Conservation (phyloP, 2,329 filamentous ascomycete genomes). For the Xylaria sp. region DNA sequence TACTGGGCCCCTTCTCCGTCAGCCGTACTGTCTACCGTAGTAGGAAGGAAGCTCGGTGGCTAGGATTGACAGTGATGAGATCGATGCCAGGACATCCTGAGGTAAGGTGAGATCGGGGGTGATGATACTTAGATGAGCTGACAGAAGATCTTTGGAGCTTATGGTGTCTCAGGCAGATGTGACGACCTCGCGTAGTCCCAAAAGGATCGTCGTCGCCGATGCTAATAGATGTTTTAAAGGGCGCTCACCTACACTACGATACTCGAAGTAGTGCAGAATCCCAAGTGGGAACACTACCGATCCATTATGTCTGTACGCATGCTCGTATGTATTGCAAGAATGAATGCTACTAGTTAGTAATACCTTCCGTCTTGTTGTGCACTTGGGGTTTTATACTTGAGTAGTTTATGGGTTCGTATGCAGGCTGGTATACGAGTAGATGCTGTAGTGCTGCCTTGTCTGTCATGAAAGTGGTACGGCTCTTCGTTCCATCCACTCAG, state of each 20-base stretch:
- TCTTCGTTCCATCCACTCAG: too few relatives aligned
- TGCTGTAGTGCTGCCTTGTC: too few relatives aligned
- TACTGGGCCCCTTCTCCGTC: slow-evolving; percentile 23
- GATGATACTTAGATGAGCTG: slow-evolving; percentile 4
- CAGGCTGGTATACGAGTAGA: too few relatives aligned
- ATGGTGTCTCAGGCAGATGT: slow-evolving; percentile 2
- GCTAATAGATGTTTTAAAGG: slow-evolving; percentile 4
- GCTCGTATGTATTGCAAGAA: slow-evolving; percentile 10
- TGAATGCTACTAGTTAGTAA: background rate
- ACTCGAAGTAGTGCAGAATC: background rate
- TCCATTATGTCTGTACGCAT: too few relatives aligned
- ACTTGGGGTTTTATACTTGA: too few relatives aligned
- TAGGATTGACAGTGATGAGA: slow-evolving; percentile 22
- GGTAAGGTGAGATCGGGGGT: slow-evolving; percentile 8
- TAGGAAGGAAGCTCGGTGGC: slow-evolving; percentile 25
- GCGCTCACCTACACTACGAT: slow-evolving; percentile 11
- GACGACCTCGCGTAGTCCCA: background rate
- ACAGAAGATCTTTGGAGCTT: slow-evolving; percentile 10
- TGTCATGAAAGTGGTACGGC: too few relatives aligned
- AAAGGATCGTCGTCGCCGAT: slow-evolving; percentile 11
- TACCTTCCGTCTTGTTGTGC: background rate
- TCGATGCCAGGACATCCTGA: background rate
- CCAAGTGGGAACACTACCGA: background rate
- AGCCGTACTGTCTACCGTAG: slow-evolving; percentile 25
- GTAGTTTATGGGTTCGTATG: background rate